Percentiles rank a stretch among this genome's conserved stretches.
These are phyloP conservation scores for Dittrichia graveolens DNA, from an alignment of 129 eudicot species.

Conservation along the genomic window DNA sequence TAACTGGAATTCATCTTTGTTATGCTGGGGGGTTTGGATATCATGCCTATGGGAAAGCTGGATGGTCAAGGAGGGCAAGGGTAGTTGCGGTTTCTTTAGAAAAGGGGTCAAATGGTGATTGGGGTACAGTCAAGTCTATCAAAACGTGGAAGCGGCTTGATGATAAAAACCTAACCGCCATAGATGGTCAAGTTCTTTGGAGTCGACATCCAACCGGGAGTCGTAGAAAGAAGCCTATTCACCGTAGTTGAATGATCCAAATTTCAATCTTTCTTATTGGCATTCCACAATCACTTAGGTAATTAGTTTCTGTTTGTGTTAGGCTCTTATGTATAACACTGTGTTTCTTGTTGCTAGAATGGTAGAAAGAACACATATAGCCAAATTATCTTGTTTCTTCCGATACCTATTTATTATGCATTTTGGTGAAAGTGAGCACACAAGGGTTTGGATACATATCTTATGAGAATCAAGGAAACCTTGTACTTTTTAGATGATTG, in stretches of 20 bases:
- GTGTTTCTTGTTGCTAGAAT: too few relatives aligned
- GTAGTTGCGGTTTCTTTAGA: slow-evolving; percentile 69
- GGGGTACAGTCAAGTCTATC: slow-evolving; percentile 83
- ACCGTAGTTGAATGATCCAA: slow-evolving; percentile 8
- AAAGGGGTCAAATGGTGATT: slow-evolving; percentile 45
- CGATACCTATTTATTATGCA: too few relatives aligned
- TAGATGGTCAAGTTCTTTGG: slow-evolving; percentile 78
- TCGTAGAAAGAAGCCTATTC: slow-evolving; percentile 30
- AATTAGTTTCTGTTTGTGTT: not conserved
- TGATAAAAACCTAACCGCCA: slow-evolving; percentile 61
- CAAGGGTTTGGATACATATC: too few relatives aligned
- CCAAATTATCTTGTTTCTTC: too few relatives aligned
- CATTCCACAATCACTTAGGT: not conserved
- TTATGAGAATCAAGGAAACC: too few relatives aligned
- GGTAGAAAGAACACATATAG: too few relatives aligned
- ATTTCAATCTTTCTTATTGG: not conserved
- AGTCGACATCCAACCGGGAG: slow-evolving; percentile 45
- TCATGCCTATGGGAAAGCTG: slow-evolving; percentile 95
- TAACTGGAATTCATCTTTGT: slow-evolving; percentile 67
- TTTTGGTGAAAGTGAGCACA: too few relatives aligned
- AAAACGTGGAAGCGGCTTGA: slow-evolving; percentile 84
- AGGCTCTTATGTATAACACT: too few relatives aligned
- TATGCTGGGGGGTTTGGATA: slow-evolving; percentile 96
- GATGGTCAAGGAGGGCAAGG: slow-evolving; percentile 94
- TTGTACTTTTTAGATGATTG: too few relatives aligned